Conservation (phyloP, 2,329 filamentous ascomycete species). For the Aspergillus ibericus region DNA sequence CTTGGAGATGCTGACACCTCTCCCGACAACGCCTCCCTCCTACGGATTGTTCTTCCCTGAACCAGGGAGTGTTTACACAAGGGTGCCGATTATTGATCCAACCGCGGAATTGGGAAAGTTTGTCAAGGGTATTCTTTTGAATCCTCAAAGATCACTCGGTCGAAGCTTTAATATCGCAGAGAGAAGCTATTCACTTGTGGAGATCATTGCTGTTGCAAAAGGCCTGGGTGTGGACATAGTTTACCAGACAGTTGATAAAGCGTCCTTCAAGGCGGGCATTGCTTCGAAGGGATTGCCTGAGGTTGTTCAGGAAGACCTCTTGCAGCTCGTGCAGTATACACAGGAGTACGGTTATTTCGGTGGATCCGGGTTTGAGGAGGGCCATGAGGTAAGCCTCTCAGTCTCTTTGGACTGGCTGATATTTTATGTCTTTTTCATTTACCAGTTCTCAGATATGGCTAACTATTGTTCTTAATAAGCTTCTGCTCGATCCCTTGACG, state of each 20-base stretch:
- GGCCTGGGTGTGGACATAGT: constrained; percentile 36
- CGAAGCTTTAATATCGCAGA: constrained; percentile 47
- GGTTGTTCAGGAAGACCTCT: constrained; percentile 48
- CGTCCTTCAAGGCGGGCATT: constrained; percentile 40
- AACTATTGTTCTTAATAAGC: neutral
- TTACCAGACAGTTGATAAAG: neutral
- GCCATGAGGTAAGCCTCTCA: neutral
- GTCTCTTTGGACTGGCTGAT: too few relatives aligned
- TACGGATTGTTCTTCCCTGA: neutral
- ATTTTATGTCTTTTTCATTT: too few relatives aligned
- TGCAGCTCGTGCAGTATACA: constrained; percentile 54
- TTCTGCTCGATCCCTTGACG: neutral
- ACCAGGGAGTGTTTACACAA: neutral
- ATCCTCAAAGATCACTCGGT: constrained; percentile 43
- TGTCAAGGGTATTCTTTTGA: constrained; percentile 31
- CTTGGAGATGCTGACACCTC: neutral
- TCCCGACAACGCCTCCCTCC: neutral
- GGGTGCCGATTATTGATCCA: constrained; percentile 14
- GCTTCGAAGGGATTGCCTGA: constrained; percentile 40
- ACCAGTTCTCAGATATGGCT: neutral
- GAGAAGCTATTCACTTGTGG: constrained; percentile 42
- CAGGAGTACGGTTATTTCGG: constrained; percentile 54
- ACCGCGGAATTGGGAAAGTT: constrained; percentile 19
- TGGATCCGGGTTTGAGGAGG: constrained; percentile 27
- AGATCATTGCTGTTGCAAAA: constrained; percentile 45